These are phyloP conservation scores for Solanum megistacrolobum DNA, from an alignment of 257 asterid species.

Conservation along the genomic window DNA sequence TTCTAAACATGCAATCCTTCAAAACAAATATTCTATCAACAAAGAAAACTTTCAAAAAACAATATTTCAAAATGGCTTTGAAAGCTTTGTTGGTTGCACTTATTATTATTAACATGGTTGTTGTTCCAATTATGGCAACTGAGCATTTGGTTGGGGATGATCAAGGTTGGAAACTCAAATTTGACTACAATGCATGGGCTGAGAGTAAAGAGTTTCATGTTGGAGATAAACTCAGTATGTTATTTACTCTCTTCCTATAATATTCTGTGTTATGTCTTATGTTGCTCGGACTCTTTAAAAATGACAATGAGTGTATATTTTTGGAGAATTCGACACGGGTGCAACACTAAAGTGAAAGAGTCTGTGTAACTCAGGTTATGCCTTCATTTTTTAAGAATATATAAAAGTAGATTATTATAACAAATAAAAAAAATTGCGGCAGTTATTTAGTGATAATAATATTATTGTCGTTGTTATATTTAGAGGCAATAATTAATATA, in stretches of 20 bases:
- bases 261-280: too few relatives aligned
- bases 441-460: background rate
- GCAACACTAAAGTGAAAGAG: too few relatives aligned
- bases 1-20: background rate
- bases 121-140: conserved; percentile 9
- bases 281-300: too few relatives aligned
- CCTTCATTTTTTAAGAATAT: background rate
- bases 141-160: conserved; percentile 23
- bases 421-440: too few relatives aligned
- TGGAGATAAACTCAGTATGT: conserved; percentile 18
- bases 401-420: too few relatives aligned
- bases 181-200: conserved; percentile 21
- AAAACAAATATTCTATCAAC: background rate
- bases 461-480: too few relatives aligned
- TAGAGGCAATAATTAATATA: too few relatives aligned
- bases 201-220: conserved; percentile 13
- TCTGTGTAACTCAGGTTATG: background rate
- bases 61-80: conserved; percentile 12
- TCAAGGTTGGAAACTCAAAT: conserved; percentile 13
- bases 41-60: background rate
- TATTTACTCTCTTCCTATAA: background rate
- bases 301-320: too few relatives aligned
- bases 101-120: background rate
- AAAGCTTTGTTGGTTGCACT: conserved; percentile 6
- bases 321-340: fast-evolving